Evolutionary conservation across 176 grass and related monocot genomes (phyloP).

Genomic region (Carex pumila): DNA sequence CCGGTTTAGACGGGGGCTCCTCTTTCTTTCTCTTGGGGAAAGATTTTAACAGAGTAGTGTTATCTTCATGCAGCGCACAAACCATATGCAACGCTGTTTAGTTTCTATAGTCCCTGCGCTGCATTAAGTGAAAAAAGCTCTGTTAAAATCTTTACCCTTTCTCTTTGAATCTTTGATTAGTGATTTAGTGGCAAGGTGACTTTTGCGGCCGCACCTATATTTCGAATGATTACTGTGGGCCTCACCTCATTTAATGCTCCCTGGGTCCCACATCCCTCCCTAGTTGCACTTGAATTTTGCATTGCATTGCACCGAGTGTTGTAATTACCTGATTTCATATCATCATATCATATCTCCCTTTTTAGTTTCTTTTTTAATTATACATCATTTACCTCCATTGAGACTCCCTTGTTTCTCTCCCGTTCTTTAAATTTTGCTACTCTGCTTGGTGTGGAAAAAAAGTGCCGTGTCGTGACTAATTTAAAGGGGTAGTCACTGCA

Average conservation of each 20-base stretch:
- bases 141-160: too few relatives aligned
- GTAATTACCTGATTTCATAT: not conserved
- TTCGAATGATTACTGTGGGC: constrained; percentile 16
- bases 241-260: constrained; percentile 16
- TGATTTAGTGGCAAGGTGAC: not conserved
- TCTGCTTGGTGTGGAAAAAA: not conserved
- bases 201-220: not conserved
- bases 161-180: not conserved
- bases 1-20: constrained; percentile 32
- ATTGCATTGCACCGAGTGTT: not conserved
- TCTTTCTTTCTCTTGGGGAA: too few relatives aligned
- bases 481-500: too few relatives aligned
- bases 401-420: too few relatives aligned
- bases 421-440: not conserved
- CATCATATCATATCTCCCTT: not conserved
- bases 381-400: not conserved
- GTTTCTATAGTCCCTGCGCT: too few relatives aligned
- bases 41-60: too few relatives aligned
- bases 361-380: not conserved
- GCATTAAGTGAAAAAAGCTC: too few relatives aligned
- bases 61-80: too few relatives aligned
- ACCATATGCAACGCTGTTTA: too few relatives aligned
- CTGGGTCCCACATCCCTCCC: not conserved
- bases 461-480: too few relatives aligned
- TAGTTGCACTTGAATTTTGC: too few relatives aligned